Base-by-base conservation (phyloP, 2,329 filamentous ascomycete species). In the Rhexocercosporidium sp. region DNA sequence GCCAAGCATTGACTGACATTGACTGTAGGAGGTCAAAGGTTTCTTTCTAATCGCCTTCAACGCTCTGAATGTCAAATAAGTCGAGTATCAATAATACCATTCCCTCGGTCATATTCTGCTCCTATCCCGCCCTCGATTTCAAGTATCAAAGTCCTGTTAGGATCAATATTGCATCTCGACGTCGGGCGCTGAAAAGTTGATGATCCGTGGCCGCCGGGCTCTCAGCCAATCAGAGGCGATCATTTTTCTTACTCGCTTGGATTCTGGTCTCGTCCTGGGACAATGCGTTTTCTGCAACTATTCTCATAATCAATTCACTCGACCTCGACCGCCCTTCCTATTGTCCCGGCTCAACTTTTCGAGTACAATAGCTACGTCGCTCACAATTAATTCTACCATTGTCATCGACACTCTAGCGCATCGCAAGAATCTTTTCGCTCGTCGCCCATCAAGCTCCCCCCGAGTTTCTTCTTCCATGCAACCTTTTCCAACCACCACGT, bases 201-300 rank as follows among this genome's bases (percentile, higher is more conserved):
- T 51, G 34, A 62, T 49, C 44, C 44, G 44, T 62, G 59, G 46
- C 44, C 27, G 46, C 44, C 27, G 47, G 31, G 34, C 9, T 22
- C 22, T 22, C 37, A 41, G 34, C 63, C 63, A 65, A 65, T 65
- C 56, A 65, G 56, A 56, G 22, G 14, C 22, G 9, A 20, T 16
- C 44, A 25, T 53, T 65, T 46, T 47, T 31, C 16, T 34, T 29
- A 53, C 46, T 64, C 62, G 62, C 62, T 59, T 59, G 53, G n/a
- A 44, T 47, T 54, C 34, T 57, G 62, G 62, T 64, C 51, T 64
- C 25, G 53, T 59, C 27, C 39, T 46, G 37, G 41, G 57, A 60
- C 41, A 60, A 29, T 60, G 57, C 57, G 57, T 60, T 60, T 60
- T 60, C 57, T 60, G 57, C 57, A 57, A 57, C 54, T 60, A 60